phyloP scores from a whole-genome alignment of 2,329 filamentous ascomycete species.

The Fusarium humuli region DNA sequence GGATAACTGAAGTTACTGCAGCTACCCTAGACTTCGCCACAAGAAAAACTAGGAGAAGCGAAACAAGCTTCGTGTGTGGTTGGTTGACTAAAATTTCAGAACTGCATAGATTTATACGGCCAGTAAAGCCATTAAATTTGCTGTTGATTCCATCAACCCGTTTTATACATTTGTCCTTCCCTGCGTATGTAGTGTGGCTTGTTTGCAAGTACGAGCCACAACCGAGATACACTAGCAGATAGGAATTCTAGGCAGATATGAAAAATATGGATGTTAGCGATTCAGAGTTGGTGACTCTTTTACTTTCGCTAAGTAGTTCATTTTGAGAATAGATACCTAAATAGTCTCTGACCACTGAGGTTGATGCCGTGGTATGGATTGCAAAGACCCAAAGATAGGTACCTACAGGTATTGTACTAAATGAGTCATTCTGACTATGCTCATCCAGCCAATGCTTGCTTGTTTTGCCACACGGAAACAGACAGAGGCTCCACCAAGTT shows the following conservation, averaged over 20 bases:
- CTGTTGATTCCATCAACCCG: background rate
- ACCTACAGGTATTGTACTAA: no score
- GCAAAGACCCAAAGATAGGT: background rate
- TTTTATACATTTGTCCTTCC: background rate
- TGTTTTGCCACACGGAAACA: conserved; percentile 36
- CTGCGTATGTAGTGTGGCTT: background rate
- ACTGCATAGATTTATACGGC: background rate
- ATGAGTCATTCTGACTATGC: conserved; percentile 29
- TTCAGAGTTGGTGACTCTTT: conserved; percentile 25
- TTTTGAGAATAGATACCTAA: background rate
- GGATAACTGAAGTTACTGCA: background rate
- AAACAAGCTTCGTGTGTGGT: background rate
- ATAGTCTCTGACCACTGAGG: conserved; percentile 6
- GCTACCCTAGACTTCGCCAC: background rate
- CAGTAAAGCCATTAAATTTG: background rate
- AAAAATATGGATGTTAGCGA: background rate
- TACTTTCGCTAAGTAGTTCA: conserved; percentile 2
- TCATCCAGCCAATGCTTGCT: conserved; percentile 25
- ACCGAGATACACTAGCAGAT: background rate
- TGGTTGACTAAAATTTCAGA: background rate
- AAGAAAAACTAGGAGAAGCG: background rate
- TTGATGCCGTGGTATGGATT: conserved; percentile 7
- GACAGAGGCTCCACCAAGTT: conserved; percentile 31
- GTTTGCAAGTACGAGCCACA: background rate
- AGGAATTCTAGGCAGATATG: conserved; percentile 9